Evolutionary conservation across 495 filamentous ascomycete species (phyloP).

Genomic region (Platismatia glauca): DNA sequence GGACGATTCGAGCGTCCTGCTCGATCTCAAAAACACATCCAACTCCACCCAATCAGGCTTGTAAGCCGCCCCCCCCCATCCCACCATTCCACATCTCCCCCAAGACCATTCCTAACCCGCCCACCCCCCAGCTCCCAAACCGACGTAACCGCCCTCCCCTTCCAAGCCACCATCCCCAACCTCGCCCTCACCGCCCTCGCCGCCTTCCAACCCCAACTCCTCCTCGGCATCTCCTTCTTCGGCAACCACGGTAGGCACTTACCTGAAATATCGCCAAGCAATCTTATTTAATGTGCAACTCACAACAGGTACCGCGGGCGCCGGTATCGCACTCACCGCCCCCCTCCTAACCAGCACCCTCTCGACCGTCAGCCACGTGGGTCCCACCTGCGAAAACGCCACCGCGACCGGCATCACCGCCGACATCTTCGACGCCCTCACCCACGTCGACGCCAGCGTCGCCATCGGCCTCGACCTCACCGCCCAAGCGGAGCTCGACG

Average conservation of each 20-base stretch:
- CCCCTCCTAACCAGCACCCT: conserved; percentile 24
- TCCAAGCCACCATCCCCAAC: conserved; percentile 20
- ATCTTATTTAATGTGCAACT: no score
- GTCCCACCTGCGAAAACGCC: conserved; percentile 17
- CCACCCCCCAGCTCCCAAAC: conserved; percentile 20
- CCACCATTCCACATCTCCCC: neutral
- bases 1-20: conserved; percentile 23
- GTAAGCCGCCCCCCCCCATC: conserved; percentile 15
- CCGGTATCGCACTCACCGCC: conserved; percentile 25
- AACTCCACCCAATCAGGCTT: conserved; percentile 27
- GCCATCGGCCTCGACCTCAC: conserved; percentile 21
- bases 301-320: conserved; percentile 21
- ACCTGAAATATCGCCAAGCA: no score
- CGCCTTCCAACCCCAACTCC: conserved; percentile 26
- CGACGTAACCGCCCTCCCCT: conserved; percentile 24
- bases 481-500: conserved; percentile 17
- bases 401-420: conserved; percentile 17
- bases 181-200: conserved; percentile 21
- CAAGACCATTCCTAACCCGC: neutral
- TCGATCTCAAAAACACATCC: conserved; percentile 21
- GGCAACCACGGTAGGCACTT: no score
- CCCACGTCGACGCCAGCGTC: conserved; percentile 20
- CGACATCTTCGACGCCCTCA: conserved; percentile 18
- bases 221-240: conserved; percentile 25
- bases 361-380: conserved; percentile 1